Percentiles rank a stretch among this genome's conserved stretches.
Conservation (phyloP, 305 asterid species). For the Solanum hybrid region DNA sequence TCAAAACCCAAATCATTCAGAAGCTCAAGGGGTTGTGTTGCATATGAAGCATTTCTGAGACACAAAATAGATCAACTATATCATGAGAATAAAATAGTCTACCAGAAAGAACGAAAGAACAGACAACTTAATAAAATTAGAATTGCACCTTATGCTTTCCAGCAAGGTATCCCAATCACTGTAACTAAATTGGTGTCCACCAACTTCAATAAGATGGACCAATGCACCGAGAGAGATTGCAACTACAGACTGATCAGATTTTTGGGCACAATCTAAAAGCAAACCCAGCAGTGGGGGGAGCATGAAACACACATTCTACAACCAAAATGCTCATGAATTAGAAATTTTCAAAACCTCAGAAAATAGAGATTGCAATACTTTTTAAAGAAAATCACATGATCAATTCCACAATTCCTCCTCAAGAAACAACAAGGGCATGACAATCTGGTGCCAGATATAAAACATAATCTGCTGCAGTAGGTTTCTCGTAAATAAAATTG, state of each 20-base stretch:
- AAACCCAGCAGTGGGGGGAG: constrained; percentile 86
- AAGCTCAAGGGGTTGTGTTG: constrained; percentile 98
- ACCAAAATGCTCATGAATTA: constrained; percentile 3
- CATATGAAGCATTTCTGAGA: constrained; percentile 89
- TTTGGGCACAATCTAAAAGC: constrained; percentile 97
- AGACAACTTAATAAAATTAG: neutral
- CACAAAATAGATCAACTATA: constrained; percentile 15
- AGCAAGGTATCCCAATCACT: constrained; percentile 92
- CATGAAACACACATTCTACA: constrained; percentile 98
- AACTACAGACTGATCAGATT: constrained; percentile 87
- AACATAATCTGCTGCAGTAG: neutral
- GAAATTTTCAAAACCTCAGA: neutral
- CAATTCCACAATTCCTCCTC: neutral
- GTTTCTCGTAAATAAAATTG: neutral
- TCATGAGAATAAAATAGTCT: constrained; percentile 9
- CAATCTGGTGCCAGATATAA: neutral
- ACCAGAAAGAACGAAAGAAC: constrained; percentile 2
- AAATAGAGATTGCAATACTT: neutral
- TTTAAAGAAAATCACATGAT: neutral
- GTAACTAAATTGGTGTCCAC: constrained; percentile 97
- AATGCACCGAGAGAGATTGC: constrained; percentile 93
- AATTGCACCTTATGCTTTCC: constrained; percentile 74
- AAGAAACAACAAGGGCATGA: neutral
- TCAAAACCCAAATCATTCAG: constrained; percentile 84
- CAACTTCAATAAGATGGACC: constrained; percentile 97